These are phyloP conservation scores for Colletotrichum gloeosporioides DNA, from an alignment of 2,329 filamentous ascomycete genomes.

Conservation along the genomic window DNA sequence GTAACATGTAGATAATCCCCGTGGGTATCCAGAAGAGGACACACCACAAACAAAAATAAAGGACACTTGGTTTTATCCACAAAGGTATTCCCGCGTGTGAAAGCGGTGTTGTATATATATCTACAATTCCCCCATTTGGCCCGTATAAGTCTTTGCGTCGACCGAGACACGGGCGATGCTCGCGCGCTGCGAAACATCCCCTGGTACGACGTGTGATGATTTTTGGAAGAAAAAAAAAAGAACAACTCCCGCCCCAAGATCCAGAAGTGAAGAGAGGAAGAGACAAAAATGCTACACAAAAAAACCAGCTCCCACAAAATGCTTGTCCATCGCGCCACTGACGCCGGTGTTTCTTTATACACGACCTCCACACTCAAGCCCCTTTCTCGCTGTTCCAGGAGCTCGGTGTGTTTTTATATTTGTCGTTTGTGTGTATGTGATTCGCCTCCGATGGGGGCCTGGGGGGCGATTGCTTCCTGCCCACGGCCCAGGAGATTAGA, in stretches of 20 bases:
- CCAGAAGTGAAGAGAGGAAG: neutral
- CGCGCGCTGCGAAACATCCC: constrained; percentile 19
- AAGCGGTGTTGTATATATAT: neutral
- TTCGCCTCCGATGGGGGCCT: constrained; percentile 1
- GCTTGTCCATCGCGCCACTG: constrained; percentile 17
- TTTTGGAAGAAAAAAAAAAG: neutral
- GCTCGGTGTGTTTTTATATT: constrained; percentile 1
- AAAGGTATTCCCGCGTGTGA: neutral
- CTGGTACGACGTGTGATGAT: neutral
- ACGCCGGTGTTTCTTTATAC: constrained; percentile 21
- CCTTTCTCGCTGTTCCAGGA: neutral
- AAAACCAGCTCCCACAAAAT: constrained; percentile 9
- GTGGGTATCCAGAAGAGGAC: neutral
- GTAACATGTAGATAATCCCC: neutral
- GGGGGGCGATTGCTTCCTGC: neutral
- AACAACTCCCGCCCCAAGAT: neutral
- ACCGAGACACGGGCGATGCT: neutral
- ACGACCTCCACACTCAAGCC: neutral
- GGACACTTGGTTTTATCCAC: neutral
- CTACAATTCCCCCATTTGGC: neutral
- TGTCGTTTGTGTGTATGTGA: neutral
- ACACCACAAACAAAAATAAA: neutral
- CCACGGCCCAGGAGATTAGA: constrained; percentile 18
- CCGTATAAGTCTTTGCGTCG: neutral
- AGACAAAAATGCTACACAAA: constrained; percentile 2